Evolutionary conservation across 139 green algal genomes (phyloP), one percentile per base, ranked within the genome.

Genomic region (Haematococcus lacustris): DNA sequence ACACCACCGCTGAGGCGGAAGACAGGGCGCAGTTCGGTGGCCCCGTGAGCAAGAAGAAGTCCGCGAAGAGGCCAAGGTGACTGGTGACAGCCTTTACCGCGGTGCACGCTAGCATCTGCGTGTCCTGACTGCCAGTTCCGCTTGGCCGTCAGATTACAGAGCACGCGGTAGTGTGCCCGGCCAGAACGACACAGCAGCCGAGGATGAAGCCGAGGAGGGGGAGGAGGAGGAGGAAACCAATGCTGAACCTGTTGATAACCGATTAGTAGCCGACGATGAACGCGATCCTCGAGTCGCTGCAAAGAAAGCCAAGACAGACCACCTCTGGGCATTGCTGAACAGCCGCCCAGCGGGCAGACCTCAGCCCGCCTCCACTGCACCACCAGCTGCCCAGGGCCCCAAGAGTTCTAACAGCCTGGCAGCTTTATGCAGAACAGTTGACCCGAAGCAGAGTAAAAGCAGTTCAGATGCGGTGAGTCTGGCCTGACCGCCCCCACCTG

Each of bases 1-100:
- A 86, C 38, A 68, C 75, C 0, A 84, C 76, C 3, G 78, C 61
- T 3, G 79, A 83, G 61, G 73, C 72, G 21, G 80, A 71, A 65
- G 74, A 80, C 50, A 69, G 68, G 0, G 51, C 25, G 26, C 51
- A 71, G 34, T 57, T 51, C 1, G 23, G 3, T n/a, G 38, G 67
- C 53, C 21, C 17, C 39, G 37, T 43, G 51, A 6, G 35, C 3
- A 4, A 21, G 38, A 47, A 13, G 2, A 41, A 40, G 17, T 68
- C 66, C 47, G 50, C 60, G 53, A 71, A 70, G 70, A 68, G 40
- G 1, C 21, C 6, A 38, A 64, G 21, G 51, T 25, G 13, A 34
- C 5, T 47, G 9, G 13, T 30, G 28, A 25, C 53, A 7, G 9
- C 4, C 4, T 4, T 64, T 9, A 26, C 32, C 61, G 25, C n/a